A percentile compares a stretch with the other conserved stretches of the same genome.
Conservation (phyloP, 352 stramenopile genomes). For the Pythium brassicae region DNA sequence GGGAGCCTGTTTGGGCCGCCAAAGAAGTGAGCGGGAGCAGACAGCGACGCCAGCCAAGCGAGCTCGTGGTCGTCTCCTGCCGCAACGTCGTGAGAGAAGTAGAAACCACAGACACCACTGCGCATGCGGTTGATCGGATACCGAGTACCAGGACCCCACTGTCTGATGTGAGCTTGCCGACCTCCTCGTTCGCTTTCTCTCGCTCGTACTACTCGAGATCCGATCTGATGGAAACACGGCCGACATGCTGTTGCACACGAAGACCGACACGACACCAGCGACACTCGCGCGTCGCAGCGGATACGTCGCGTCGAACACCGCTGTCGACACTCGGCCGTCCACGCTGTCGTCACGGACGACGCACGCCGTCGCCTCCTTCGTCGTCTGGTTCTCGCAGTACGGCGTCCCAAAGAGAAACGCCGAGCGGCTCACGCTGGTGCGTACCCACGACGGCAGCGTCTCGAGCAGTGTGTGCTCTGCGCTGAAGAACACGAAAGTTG, state of each 20-base stretch:
- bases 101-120: too few relatives aligned
- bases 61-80: too few relatives aligned
- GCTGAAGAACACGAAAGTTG: background rate
- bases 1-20: slow-evolving; percentile 57
- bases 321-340: background rate
- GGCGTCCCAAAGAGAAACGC: slow-evolving; percentile 3
- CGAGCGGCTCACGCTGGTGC: background rate
- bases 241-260: background rate
- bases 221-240: too few relatives aligned
- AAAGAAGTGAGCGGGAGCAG: slow-evolving; percentile 6
- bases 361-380: too few relatives aligned
- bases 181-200: too few relatives aligned
- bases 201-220: too few relatives aligned
- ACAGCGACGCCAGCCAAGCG: background rate
- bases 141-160: too few relatives aligned
- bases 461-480: slow-evolving; percentile 1
- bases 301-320: background rate
- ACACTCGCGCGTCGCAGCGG: background rate
- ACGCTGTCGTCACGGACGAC: too few relatives aligned
- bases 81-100: background rate
- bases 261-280: background rate
- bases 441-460: background rate
- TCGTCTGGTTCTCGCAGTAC: background rate
- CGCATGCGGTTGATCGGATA: too few relatives aligned
- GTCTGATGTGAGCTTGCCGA: too few relatives aligned